Percentiles rank a stretch among this genome's conserved stretches.
These are phyloP conservation scores for Colletotrichum endophyticum DNA, from an alignment of 2,329 filamentous ascomycete genomes.

Conservation along the genomic window DNA sequence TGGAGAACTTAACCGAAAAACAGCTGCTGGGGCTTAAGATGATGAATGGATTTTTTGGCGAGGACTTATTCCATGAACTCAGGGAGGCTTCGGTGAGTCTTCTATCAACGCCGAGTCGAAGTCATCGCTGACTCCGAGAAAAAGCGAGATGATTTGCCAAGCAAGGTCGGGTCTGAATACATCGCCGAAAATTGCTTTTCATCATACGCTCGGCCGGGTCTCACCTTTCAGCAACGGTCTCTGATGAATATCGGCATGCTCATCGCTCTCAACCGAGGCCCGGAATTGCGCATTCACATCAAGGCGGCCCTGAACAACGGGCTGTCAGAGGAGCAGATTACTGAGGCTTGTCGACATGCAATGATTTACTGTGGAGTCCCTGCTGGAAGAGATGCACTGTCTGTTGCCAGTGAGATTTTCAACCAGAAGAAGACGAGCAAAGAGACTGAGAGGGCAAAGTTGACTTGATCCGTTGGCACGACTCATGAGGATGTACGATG, in stretches of 20 bases:
- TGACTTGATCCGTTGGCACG: not conserved
- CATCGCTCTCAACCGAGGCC: slow-evolving; percentile 58
- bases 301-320: slow-evolving; percentile 64
- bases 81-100: not conserved
- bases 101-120: not conserved
- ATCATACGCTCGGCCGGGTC: slow-evolving; percentile 47
- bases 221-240: slow-evolving; percentile 60
- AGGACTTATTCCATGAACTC: not conserved
- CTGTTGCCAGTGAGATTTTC: not conserved
- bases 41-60: not conserved
- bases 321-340: slow-evolving; percentile 60
- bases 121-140: not conserved
- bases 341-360: slow-evolving; percentile 51
- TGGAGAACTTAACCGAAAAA: not conserved
- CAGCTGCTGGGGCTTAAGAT: not conserved
- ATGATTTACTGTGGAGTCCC: slow-evolving; percentile 28
- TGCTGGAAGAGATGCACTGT: not conserved
- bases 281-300: slow-evolving; percentile 61
- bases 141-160: not conserved
- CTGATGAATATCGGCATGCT: slow-evolving; percentile 66
- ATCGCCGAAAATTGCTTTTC: not conserved
- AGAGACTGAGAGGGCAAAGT: not conserved
- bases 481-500: not conserved
- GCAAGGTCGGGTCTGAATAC: not conserved
- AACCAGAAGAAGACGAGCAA: not conserved